Evolutionary conservation across 108 stramenopile genomes (phyloP), one percentile per base, ranked within the genome.

Genomic region (Fistulifera pelliculosa): DNA sequence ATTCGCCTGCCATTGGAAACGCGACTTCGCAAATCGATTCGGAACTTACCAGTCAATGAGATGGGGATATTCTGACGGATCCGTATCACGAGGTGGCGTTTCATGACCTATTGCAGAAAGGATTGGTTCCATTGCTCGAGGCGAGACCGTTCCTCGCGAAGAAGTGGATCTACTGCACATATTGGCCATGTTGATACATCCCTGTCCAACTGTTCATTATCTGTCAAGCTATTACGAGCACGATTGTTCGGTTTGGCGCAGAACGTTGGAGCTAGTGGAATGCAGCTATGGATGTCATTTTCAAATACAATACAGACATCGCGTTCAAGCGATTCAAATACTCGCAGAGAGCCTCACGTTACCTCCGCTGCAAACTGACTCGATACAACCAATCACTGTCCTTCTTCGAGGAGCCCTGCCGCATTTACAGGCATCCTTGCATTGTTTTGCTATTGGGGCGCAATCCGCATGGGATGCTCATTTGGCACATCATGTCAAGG

Each of bases 111-210:
- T 14, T 78, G 16, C 16, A 63, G 19, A 28, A 50, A 27, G 72
- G 62, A 11, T 44, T 78, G 53, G 40, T 23, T 13, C 65, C 64
- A 0, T 56, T 78, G 15, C 27, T 78, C n/a, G 19, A 11, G n/a
- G 54, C 43, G 1, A 64, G 77, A 47, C 68, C 71, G 0, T 54
- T 60, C 13, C 68, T 50, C 52, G 61, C 7, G 35, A 58, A 23
- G 44, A 73, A 47, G 62, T 67, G 8, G 77, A 78, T 27, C 49
- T 73, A 8, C 41, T 73, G 27, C 77, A 78, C 64, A 17, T 78
- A 1, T 50, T 78, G 25, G 72, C 72, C 28, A 73, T 78, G 77
- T 59, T 57, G 1, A 70, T 73, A 57, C 58, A 65, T 41, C 76
- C 76, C 47, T 56, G 27, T 63, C 68, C 18, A 4, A 44, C 22